phyloP scores from a whole-genome alignment of 768 basidiomycete species.

The Naganishia kalamii region DNA sequence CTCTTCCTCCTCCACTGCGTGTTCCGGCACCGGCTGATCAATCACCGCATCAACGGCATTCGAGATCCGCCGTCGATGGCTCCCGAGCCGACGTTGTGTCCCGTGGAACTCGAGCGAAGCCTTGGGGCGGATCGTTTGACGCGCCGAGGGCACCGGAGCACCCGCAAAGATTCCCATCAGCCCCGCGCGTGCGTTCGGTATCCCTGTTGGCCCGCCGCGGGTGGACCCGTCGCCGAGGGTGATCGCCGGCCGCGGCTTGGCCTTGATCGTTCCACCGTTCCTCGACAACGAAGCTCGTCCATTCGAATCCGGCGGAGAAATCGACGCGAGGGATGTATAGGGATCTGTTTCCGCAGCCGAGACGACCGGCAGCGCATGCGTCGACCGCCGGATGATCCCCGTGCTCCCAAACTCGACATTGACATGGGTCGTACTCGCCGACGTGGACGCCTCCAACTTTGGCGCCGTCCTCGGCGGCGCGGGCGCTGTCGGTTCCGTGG shows the following conservation, averaged over 20 bases:
- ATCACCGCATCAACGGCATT: slow-evolving; percentile 20
- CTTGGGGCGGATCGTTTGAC: slow-evolving; percentile 26
- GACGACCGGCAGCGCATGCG: slow-evolving; percentile 22
- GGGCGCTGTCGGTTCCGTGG: slow-evolving; percentile 28
- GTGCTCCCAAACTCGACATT: slow-evolving; percentile 89
- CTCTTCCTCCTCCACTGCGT: slow-evolving; percentile 45
- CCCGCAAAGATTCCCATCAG: slow-evolving; percentile 78
- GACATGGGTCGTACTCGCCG: slow-evolving; percentile 83
- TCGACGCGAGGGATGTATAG: background rate
- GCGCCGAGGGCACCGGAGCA: slow-evolving; percentile 20
- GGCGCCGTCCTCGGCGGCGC: slow-evolving; percentile 50
- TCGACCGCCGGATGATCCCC: slow-evolving; percentile 54
- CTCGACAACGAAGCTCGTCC: slow-evolving; percentile 12
- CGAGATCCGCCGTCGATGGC: slow-evolving; percentile 30
- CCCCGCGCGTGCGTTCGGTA: slow-evolving; percentile 51
- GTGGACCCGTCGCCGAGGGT: slow-evolving; percentile 20
- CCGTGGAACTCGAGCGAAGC: slow-evolving; percentile 37
- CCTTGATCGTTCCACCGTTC: slow-evolving; percentile 7
- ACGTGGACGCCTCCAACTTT: slow-evolving; percentile 75
- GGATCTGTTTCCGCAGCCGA: slow-evolving; percentile 5
- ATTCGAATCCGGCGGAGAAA: slow-evolving; percentile 21
- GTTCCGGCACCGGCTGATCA: slow-evolving; percentile 19
- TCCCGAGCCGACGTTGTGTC: slow-evolving; percentile 26
- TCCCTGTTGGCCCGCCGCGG: slow-evolving; percentile 18
- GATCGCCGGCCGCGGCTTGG: slow-evolving; percentile 8